Percentiles rank a stretch among this genome's conserved stretches.
Evolutionary conservation across 2,329 filamentous ascomycete species (phyloP).

Genomic region (Diplodia seriata): DNA sequence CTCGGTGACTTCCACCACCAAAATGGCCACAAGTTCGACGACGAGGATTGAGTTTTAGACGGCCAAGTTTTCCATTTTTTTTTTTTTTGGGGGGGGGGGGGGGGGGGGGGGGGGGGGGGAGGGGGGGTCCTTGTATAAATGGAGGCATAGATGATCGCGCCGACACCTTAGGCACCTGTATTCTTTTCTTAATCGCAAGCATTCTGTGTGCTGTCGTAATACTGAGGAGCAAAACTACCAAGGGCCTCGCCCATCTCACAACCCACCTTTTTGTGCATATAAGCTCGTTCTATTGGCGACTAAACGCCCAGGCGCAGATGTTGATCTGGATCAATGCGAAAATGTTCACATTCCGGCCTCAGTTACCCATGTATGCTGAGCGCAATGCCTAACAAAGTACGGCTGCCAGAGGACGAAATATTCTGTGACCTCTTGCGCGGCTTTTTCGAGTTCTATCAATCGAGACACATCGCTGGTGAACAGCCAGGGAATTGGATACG

Average conservation of each 20-base stretch:
- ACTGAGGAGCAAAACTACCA: conserved; percentile 1
- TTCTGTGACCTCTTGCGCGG: too few species aligned
- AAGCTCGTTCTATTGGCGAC: too few species aligned
- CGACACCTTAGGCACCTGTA: not conserved
- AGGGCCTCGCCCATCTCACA: not conserved
- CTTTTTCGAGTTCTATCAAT: not conserved
- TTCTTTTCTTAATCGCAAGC: not conserved
- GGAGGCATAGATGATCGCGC: not conserved
- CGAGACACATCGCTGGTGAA: not conserved
- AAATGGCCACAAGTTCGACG: conserved; percentile 62
- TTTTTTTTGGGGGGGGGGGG: not conserved
- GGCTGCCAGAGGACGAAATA: too few species aligned
- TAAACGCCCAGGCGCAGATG: too few species aligned
- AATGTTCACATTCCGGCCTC: too few species aligned
- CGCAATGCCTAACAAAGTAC: too few species aligned
- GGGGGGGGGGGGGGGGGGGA: too few species aligned
- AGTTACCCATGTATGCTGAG: too few species aligned
- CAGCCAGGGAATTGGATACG: not conserved
- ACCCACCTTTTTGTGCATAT: not conserved
- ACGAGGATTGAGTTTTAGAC: conserved; percentile 58
- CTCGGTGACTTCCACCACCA: conserved; percentile 66
- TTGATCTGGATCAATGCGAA: too few species aligned
- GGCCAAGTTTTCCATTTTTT: not conserved
- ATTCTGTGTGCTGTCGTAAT: conserved; percentile 5
- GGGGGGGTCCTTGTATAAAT: not conserved